A percentile compares a stretch with the other conserved stretches of the same genome.
phyloP scores from a whole-genome alignment of 495 filamentous ascomycete genomes.

The Usnea hakonensis region DNA sequence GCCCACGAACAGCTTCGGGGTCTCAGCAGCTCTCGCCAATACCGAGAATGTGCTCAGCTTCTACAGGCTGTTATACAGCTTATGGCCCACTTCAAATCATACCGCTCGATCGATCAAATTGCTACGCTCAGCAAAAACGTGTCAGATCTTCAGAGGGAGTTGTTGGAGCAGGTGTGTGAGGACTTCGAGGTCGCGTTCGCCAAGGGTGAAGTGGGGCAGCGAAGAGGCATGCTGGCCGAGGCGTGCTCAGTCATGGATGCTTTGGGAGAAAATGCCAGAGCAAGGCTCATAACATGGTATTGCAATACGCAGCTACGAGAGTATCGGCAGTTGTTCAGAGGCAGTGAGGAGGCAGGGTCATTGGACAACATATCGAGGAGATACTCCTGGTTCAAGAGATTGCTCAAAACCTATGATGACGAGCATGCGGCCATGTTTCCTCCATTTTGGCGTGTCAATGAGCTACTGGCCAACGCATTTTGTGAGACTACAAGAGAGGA shows the following conservation, averaged over 20 bases:
- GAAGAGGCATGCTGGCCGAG: constrained; percentile 66
- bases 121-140: constrained; percentile 89
- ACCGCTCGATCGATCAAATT: constrained; percentile 95
- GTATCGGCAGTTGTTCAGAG: constrained; percentile 89
- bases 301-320: constrained; percentile 95
- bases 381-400: constrained; percentile 94
- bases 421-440: constrained; percentile 90
- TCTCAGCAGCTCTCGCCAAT: constrained; percentile 78
- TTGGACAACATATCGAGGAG: constrained; percentile 93
- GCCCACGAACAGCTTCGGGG: constrained; percentile 92
- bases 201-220: constrained; percentile 70
- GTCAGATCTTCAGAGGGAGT: constrained; percentile 84
- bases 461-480: constrained; percentile 83
- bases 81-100: constrained; percentile 98
- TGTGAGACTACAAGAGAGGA: constrained; percentile 94
- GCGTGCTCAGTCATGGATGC: constrained; percentile 93
- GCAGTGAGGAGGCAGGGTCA: constrained; percentile 93
- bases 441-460: constrained; percentile 78
- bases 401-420: constrained; percentile 91
- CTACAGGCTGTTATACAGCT: constrained; percentile 95
- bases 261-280: constrained; percentile 78
- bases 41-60: constrained; percentile 90
- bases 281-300: constrained; percentile 87
- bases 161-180: constrained; percentile 94
- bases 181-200: constrained; percentile 95